Evolutionary conservation across 495 filamentous ascomycete species (phyloP).

Genomic region (Podospora australis): DNA sequence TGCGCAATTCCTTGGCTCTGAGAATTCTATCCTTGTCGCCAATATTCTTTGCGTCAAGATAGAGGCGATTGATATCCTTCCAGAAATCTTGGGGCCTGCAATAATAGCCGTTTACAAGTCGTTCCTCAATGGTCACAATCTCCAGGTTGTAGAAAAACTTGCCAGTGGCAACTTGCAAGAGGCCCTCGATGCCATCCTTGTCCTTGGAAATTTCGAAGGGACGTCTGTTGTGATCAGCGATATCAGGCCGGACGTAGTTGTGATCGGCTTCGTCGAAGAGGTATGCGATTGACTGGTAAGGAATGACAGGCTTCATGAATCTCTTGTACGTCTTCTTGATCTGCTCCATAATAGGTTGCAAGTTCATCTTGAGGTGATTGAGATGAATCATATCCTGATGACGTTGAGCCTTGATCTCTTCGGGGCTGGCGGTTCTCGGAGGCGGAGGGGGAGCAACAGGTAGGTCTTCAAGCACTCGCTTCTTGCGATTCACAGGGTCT

Average conservation of each 20-base stretch:
- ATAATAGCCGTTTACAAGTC: conserved; percentile 92
- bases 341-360: conserved; percentile 93
- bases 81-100: conserved; percentile 81
- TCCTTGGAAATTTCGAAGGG: conserved; percentile 73
- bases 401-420: conserved; percentile 72
- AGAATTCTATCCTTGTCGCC: conserved; percentile 71
- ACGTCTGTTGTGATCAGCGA: conserved; percentile 54
- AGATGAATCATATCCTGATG: conserved; percentile 71
- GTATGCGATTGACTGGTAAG: conserved; percentile 64
- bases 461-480: conserved; percentile 69
- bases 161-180: conserved; percentile 60
- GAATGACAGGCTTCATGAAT: conserved; percentile 74
- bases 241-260: conserved; percentile 70
- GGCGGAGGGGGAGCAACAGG: conserved; percentile 66
- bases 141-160: conserved; percentile 95
- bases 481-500: conserved; percentile 75
- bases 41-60: conserved; percentile 70
- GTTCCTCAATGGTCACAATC: conserved; percentile 86
- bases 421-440: conserved; percentile 57
- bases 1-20: conserved; percentile 81
- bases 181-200: conserved; percentile 62
- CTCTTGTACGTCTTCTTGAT: conserved; percentile 77
- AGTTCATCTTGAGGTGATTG: conserved; percentile 76
- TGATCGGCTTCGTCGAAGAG: conserved; percentile 77
- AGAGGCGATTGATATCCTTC: conserved; percentile 72